phyloP scores from a whole-genome alignment of 768 basidiomycete genomes.

The Hygrocybe punicea region DNA sequence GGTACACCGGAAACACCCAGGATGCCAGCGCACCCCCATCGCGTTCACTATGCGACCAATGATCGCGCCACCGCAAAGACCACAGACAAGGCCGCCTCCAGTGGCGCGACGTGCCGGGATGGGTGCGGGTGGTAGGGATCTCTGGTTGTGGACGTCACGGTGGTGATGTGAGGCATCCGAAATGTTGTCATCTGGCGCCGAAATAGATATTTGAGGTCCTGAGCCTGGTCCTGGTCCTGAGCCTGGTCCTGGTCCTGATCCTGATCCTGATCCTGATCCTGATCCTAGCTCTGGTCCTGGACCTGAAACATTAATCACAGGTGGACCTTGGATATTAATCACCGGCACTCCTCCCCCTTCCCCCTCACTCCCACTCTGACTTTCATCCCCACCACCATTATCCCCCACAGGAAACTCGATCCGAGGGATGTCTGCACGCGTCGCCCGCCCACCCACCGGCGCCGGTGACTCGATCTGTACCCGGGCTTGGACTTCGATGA shows the following conservation, averaged over 20 bases:
- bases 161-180: constrained; percentile 1
- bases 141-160: constrained; percentile 8
- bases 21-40: constrained; percentile 91
- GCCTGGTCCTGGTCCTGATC: no score
- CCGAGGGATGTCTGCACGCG: constrained; percentile 44
- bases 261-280: no score
- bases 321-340: constrained; percentile 11
- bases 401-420: constrained; percentile 37
- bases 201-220: constrained; percentile 30
- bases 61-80: constrained; percentile 74
- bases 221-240: constrained; percentile 8
- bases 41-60: constrained; percentile 86
- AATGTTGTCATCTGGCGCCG: constrained; percentile 23
- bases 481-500: constrained; percentile 18
- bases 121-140: constrained; percentile 6
- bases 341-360: constrained; percentile 5
- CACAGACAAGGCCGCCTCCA: constrained; percentile 67
- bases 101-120: constrained; percentile 29
- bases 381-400: constrained; percentile 30
- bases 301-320: constrained; percentile 11
- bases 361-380: constrained; percentile 9
- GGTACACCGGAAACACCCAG: constrained; percentile 79
- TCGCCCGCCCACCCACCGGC: constrained; percentile 45
- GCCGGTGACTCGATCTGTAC: constrained; percentile 40
- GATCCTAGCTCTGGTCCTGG: no score